Percentiles rank a stretch among this genome's conserved stretches.
These are phyloP conservation scores for Mrakia hoshinonis DNA, from an alignment of 768 basidiomycete genomes.

Conservation along the genomic window DNA sequence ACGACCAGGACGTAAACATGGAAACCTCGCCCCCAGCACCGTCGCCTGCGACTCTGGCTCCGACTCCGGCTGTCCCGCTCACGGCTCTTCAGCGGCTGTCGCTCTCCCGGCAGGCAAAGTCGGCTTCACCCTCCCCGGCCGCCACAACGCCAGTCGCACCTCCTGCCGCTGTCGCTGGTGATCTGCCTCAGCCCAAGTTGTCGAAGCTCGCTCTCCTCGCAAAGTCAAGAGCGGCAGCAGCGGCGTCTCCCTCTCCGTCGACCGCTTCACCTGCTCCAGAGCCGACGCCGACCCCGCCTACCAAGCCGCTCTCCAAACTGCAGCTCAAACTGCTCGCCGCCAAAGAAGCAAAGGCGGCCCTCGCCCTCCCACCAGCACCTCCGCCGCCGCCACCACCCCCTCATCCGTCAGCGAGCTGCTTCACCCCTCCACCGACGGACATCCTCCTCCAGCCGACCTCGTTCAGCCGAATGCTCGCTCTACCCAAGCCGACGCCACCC, in stretches of 20 bases:
- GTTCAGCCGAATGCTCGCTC: conserved; percentile 37
- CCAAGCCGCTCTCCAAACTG: conserved; percentile 27
- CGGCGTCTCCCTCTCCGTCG: not conserved
- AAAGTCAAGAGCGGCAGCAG: conserved; percentile 18
- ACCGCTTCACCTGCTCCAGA: not conserved
- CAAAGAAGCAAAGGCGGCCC: conserved; percentile 16
- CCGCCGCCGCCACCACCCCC: not conserved
- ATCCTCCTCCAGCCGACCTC: conserved; percentile 17
- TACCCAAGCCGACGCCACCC: not conserved
- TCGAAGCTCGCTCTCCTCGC: conserved; percentile 29
- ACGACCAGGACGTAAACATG: not conserved
- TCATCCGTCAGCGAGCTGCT: not conserved
- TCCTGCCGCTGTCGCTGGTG: not conserved
- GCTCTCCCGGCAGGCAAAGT: conserved; percentile 48
- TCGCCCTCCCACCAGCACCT: conserved; percentile 7
- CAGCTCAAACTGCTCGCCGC: conserved; percentile 28
- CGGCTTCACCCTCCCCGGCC: conserved; percentile 42
- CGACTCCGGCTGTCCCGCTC: conserved; percentile 25
- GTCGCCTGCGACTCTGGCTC: not conserved
- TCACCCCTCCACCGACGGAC: not conserved
- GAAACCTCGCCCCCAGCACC: not conserved
- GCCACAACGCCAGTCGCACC: conserved; percentile 10
- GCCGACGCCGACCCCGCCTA: not conserved
- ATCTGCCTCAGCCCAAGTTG: conserved; percentile 21
- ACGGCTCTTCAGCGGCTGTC: conserved; percentile 45